Evolutionary conservation across 106 monocot species (phyloP), one percentile per base, ranked within the genome.

Genomic region (Dendrobium chrysotoxum): DNA sequence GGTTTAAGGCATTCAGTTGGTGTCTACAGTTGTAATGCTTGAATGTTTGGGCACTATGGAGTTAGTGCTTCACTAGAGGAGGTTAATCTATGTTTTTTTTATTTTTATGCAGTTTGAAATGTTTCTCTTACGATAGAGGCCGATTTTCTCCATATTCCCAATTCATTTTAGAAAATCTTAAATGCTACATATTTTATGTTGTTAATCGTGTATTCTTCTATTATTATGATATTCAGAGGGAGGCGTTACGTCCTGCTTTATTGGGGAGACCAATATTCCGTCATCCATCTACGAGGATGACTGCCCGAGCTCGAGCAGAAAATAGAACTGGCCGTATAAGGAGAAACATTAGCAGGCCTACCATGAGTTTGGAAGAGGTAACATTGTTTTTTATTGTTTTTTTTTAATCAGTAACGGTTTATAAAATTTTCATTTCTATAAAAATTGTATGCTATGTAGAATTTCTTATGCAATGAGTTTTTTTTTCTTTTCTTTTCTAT

Each of bases 311-410:
- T 20, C 42, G 65, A 30, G 28, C 23, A 39, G 38, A 10, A 18
- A 65, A 18, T 64, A 4, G 58, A 44, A 8, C 65, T 50, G 76
- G 38, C 44, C 26, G 40, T 31, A 42, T 57, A 23, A 75, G 76
- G 20, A 75, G 73, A 77, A 45, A 46, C 42, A 31, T n/a, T 13
- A 55, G 47, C 38, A 53, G 78, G 11, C 31, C 53, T 38, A 58
- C 38, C 35, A 57, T 58, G 57, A 58, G 78, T 58, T 20, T 78
- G 31, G 78, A 78, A 38, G 40, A 39, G 42, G 82, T 39, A 76
- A 38, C 12, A 77, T 82, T 9, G 12, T 21, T 0, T 65, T 76
- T 4, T n/a, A 13, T 17, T 41, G 3, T 40, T 50, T 76, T 46
- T 75, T 28, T 18, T 47, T 10, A 42, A 40, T 57, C 6, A 17